Evolutionary conservation across 2,329 filamentous ascomycete genomes (phyloP), one percentile per base, ranked within the genome.

Genomic region (Didymosphaeria variabile): DNA sequence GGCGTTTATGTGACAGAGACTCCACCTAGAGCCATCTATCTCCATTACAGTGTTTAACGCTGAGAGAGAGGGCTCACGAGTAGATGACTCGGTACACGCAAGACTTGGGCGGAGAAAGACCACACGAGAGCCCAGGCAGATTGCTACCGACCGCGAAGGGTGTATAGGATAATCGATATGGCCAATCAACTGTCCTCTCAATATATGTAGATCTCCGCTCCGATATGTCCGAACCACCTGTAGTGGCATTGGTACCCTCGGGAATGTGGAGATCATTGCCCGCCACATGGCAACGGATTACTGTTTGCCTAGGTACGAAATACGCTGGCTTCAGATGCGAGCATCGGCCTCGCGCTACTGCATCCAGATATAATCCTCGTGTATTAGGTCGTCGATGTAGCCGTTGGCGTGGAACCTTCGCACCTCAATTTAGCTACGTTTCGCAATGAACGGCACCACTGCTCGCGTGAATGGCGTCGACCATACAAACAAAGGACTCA

Each of bases 201-300:
- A 29, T 29, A 6, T 29, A 29, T 29, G 26, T 29, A 29, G 26
- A 5, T 29, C 26, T 6, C 4, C 26, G 26, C 0, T 29, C 26
- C 26, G 26, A 29, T 29, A 6, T 29, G 26, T 29, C 26, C 26
- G 26, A 29, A 29, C 4, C 6, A 29, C 6, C 26, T 29, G 26
- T 29, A 29, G 26, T 29, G 26, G 26, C 26, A 29, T 5, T 29
- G 26, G 26, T 29, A 6, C 26, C 26, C 26, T 21, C 19, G n/a
- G 42, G 42, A 45, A 45, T 45, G 42, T 45, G 42, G 42, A 45
- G 42, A 45, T 45, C 42, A 45, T 45, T 45, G 19, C 42, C 42
- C n/a, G 19, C 42, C 3, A 23, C 6, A 10, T 10, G 42, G 42
- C 19, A 10, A 45, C 19, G 8, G 21, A 10, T n/a, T 44, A 45